phyloP scores from a whole-genome alignment of 139 green algal genomes.

The Tetradesmus lagerheimii region DNA sequence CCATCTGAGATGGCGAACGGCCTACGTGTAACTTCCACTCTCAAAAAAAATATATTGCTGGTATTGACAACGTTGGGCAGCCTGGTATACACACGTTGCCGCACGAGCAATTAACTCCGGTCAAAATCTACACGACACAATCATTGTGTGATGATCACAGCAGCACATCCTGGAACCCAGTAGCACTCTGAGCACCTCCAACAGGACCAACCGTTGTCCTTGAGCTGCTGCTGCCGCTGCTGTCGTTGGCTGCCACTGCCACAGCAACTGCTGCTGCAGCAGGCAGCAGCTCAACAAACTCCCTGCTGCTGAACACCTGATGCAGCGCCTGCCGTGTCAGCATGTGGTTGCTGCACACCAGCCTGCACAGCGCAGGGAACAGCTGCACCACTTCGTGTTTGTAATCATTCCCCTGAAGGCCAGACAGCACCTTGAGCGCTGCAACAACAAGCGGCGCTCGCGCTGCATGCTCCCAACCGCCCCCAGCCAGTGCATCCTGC shows the following conservation, averaged over 20 bases:
- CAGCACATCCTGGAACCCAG: not conserved
- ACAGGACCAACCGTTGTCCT: not conserved
- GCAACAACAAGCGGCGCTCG: constrained; percentile 54
- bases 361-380: constrained; percentile 59
- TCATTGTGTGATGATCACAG: no score
- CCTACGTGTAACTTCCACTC: no score
- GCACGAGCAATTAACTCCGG: no score
- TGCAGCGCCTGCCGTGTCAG: constrained; percentile 53
- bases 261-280: not conserved
- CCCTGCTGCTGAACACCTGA: constrained; percentile 41
- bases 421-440: constrained; percentile 43
- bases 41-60: no score
- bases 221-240: not conserved
- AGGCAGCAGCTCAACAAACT: constrained; percentile 43
- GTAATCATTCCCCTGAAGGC: constrained; percentile 5
- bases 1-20: no score
- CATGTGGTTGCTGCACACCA: constrained; percentile 62
- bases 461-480: constrained; percentile 46
- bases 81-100: no score
- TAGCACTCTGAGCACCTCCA: not conserved
- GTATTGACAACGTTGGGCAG: no score
- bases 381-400: constrained; percentile 48
- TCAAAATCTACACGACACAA: not conserved
- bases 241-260: not conserved
- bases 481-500: constrained; percentile 30